Evolutionary conservation across 768 basidiomycete species (phyloP).

Genomic region (Tulasnella sp.): DNA sequence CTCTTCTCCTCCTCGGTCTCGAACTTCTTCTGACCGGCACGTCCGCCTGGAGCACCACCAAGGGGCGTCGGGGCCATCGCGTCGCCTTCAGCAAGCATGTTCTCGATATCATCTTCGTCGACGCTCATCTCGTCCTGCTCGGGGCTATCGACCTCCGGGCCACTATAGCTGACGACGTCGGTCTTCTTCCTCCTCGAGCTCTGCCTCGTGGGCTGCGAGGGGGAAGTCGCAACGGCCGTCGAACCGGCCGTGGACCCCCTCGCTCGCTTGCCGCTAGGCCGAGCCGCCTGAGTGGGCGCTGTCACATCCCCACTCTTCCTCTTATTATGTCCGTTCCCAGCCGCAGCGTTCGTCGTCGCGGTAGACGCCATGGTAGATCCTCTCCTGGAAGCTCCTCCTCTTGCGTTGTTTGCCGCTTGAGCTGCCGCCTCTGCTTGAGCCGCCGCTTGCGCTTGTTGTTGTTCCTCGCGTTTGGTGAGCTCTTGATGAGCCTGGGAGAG

Average conservation of each 20-base stretch:
- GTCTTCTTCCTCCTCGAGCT: slow-evolving; percentile 37
- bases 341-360: not conserved
- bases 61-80: slow-evolving; percentile 31
- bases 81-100: slow-evolving; percentile 39
- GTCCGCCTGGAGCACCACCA: slow-evolving; percentile 41
- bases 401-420: slow-evolving; percentile 39
- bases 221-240: slow-evolving; percentile 20
- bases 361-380: slow-evolving; percentile 19
- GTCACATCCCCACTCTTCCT: slow-evolving; percentile 14
- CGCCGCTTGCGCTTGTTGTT: slow-evolving; percentile 44
- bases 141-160: slow-evolving; percentile 37
- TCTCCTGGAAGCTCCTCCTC: slow-evolving; percentile 41
- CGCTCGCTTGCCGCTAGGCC: slow-evolving; percentile 29
- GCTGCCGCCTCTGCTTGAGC: slow-evolving; percentile 45
- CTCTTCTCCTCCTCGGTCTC: slow-evolving; percentile 99
- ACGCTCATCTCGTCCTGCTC: slow-evolving; percentile 42
- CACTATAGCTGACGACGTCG: slow-evolving; percentile 40
- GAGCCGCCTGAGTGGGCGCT: not conserved
- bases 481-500: slow-evolving; percentile 96
- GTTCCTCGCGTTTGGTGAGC: slow-evolving; percentile 92
- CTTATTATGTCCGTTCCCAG: slow-evolving; percentile 25
- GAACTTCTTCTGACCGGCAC: slow-evolving; percentile 58
- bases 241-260: slow-evolving; percentile 23
- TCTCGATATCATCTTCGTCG: slow-evolving; percentile 46
- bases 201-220: slow-evolving; percentile 27